Evolutionary conservation across 306 rosid genomes (phyloP).

Genomic region (Argentina anserina): DNA sequence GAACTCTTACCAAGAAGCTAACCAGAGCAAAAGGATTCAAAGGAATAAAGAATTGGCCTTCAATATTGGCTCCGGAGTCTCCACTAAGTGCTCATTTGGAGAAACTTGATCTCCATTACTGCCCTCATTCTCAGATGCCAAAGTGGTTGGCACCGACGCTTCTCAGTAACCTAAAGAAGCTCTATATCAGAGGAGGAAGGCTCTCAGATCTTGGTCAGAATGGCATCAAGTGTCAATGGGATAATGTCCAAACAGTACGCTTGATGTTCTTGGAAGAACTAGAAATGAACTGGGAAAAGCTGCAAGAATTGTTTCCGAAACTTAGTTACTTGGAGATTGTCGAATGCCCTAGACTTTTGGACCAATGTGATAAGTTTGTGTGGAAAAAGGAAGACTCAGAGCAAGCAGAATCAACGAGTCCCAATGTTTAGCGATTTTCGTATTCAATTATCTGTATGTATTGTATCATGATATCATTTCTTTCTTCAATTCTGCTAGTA

Average conservation of each 20-base stretch:
- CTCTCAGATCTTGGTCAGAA: neutral
- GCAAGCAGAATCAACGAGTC: neutral
- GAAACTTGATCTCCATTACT: slow-evolving; percentile 23
- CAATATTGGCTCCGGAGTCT: neutral
- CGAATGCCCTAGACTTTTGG: neutral
- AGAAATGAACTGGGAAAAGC: neutral
- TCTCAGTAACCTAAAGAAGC: neutral
- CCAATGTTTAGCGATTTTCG: neutral
- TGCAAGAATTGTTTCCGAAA: neutral
- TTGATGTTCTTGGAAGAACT: slow-evolving; percentile 6
- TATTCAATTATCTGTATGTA: neutral
- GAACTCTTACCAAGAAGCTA: neutral
- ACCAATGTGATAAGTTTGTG: slow-evolving; percentile 4
- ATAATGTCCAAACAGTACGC: neutral
- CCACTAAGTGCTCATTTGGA: neutral
- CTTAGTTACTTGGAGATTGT: slow-evolving; percentile 9
- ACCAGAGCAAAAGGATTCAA: neutral
- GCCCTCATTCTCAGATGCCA: neutral
- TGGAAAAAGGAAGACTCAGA: neutral
- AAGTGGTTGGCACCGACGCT: neutral
- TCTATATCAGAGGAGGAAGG: slow-evolving; percentile 12
- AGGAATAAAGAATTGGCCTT: neutral
- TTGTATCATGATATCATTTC: neutral
- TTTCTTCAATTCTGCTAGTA: neutral
- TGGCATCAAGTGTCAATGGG: neutral